These are phyloP conservation scores for Yamadazyma sp. DNA, from an alignment of 1,139 yeast genomes.

Conservation along the genomic window DNA sequence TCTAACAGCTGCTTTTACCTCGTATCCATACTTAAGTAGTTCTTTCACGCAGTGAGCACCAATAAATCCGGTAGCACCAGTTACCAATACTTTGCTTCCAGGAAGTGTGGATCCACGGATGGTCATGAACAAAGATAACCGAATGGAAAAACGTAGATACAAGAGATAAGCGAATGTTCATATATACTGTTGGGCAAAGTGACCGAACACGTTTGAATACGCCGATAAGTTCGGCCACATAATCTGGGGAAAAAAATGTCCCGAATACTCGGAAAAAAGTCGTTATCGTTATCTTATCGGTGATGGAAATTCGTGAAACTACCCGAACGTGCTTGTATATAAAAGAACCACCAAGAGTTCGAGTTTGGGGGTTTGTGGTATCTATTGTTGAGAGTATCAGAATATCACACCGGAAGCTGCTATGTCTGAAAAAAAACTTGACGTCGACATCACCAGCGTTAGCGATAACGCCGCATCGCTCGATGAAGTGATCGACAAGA, in stretches of 20 bases:
- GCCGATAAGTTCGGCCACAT: conserved; percentile 1
- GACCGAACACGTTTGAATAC: neutral
- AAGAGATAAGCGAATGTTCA: neutral
- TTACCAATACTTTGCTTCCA: conserved; percentile 23
- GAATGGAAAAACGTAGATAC: too few species aligned
- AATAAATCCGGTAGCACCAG: conserved; percentile 41
- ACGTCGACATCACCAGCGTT: conserved; percentile 13
- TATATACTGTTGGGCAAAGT: neutral
- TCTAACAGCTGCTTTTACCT: conserved; percentile 61
- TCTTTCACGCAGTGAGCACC: conserved; percentile 34
- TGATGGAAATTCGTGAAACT: neutral
- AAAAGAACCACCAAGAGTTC: neutral
- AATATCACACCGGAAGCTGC: too few species aligned
- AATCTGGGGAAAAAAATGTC: too few species aligned
- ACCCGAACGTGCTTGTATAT: too few species aligned
- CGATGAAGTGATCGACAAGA: conserved; percentile 6
- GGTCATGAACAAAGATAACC: conserved; percentile 9
- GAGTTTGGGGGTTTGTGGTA: too few species aligned
- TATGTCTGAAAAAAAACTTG: conserved; percentile 13
- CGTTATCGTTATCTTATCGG: neutral
- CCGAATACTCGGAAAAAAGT: neutral
- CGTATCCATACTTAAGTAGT: conserved; percentile 38
- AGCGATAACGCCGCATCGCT: conserved; percentile 9
- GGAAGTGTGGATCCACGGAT: conserved; percentile 8
- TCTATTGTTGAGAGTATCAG: too few species aligned